A percentile compares a stretch with the other conserved stretches of the same genome.
phyloP scores from a whole-genome alignment of 2,329 filamentous ascomycete species.

The Xylaria sp. region DNA sequence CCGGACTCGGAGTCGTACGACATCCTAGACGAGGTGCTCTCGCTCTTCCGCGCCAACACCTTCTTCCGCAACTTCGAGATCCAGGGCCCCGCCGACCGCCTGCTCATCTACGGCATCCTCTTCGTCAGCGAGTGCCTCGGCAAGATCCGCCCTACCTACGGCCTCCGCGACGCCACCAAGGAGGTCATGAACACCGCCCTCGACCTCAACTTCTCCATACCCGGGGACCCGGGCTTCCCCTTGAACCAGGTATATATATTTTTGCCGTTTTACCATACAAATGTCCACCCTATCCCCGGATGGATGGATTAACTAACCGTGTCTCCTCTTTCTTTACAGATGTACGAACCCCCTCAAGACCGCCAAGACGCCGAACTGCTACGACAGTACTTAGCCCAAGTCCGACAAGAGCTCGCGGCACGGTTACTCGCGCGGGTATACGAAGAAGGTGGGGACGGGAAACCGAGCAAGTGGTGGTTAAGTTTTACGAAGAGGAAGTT shows the following conservation, averaged over 20 bases:
- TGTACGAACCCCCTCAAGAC: slow-evolving; percentile 89
- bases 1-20: slow-evolving; percentile 94
- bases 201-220: slow-evolving; percentile 92
- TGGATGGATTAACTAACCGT: slow-evolving; percentile 2
- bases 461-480: slow-evolving; percentile 90
- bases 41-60: slow-evolving; percentile 95
- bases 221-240: slow-evolving; percentile 91
- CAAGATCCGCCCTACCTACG: slow-evolving; percentile 83
- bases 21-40: slow-evolving; percentile 91
- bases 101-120: slow-evolving; percentile 96
- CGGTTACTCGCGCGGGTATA: slow-evolving; percentile 89
- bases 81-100: slow-evolving; percentile 91
- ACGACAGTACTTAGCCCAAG: slow-evolving; percentile 89
- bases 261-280: too few species aligned
- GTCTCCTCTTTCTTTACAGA: slow-evolving; percentile 57
- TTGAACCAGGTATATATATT: slow-evolving; percentile 77
- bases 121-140: slow-evolving; percentile 90
- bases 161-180: slow-evolving; percentile 70
- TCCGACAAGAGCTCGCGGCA: slow-evolving; percentile 88
- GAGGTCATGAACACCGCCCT: slow-evolving; percentile 91
- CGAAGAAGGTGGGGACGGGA: slow-evolving; percentile 77
- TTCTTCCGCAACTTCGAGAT: slow-evolving; percentile 99
- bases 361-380: slow-evolving; percentile 90
- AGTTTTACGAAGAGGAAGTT: slow-evolving; percentile 99
- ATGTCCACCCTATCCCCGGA: too few species aligned